A percentile compares a stretch with the other conserved stretches of the same genome.
Conservation (phyloP, 176 grass and related monocot genomes). For the Paspalum vaginatum region DNA sequence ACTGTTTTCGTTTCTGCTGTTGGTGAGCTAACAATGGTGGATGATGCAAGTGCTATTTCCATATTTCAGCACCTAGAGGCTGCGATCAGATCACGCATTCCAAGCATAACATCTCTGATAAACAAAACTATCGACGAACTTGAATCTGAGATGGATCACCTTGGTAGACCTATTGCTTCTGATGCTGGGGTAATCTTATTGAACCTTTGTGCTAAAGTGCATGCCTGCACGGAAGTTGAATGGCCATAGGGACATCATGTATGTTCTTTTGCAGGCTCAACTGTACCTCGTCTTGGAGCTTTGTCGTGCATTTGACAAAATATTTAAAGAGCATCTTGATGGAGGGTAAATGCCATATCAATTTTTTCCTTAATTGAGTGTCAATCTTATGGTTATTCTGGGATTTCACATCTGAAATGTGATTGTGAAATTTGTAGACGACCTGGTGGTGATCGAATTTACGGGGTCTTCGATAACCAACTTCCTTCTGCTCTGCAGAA, state of each 20-base stretch:
- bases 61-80: constrained; percentile 78
- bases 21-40: constrained; percentile 18
- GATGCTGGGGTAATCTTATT: constrained; percentile 73
- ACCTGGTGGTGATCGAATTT: constrained; percentile 89
- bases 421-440: constrained; percentile 56
- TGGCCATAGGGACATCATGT: constrained; percentile 18
- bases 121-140: constrained; percentile 94
- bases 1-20: constrained; percentile 1
- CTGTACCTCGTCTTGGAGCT: constrained; percentile 91
- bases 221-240: background rate
- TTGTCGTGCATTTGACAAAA: constrained; percentile 91
- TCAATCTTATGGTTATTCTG: constrained; percentile 4
- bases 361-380: background rate
- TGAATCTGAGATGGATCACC: constrained; percentile 87
- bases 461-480: constrained; percentile 94
- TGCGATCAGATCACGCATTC: constrained; percentile 83
- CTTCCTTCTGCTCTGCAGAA: constrained; percentile 84
- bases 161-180: constrained; percentile 85
- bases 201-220: constrained; percentile 36
- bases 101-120: constrained; percentile 90
- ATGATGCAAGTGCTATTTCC: constrained; percentile 39
- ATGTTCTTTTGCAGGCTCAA: constrained; percentile 66
- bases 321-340: constrained; percentile 99
- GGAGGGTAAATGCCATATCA: constrained; percentile 69
- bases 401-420: constrained; percentile 26